Base-by-base conservation (phyloP, 176 grass and related monocot genomes). In the Oropetium thomaeum region DNA sequence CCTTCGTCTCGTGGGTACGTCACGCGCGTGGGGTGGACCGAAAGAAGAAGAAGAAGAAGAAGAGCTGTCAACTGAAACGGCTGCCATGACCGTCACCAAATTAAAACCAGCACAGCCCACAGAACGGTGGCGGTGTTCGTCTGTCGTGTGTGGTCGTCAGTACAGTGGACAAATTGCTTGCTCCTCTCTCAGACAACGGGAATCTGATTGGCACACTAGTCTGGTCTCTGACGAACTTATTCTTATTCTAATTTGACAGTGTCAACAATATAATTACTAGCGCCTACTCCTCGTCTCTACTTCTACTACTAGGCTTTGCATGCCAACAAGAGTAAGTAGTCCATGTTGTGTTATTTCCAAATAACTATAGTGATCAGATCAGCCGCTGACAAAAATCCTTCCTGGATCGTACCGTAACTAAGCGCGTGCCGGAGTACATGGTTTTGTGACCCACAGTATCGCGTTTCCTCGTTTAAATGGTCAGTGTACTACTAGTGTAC, bases 391-490 rank as follows among this genome's bases (percentile, higher is more conserved):
- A 74, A 23, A 12, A n/a, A n/a, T 27, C 44, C 4, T 6, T 54
- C n/a, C 2, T 54, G 20, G 51, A 54, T 25, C 53, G 23, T 55
- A 1, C 35, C 35, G 5, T 37, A 7, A 37, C 1, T 10, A 42
- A 55, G 12, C 52, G 26, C 22, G 0, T 4, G 52, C 2, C 13
- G 28, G 4, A 75, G 77, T 38, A 30, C 47, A 65, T 57, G 58
- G 65, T 87, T 87, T 87, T 66, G 38, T 57, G 30, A 22, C 38
- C 74, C 67, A 72, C 74, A 15, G 27, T 42, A 71, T 64, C 13
- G 7, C n/a, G n/a, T n/a, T 0, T 19, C 4, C 9, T 71, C 22
- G n/a, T 4, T 59, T 10, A 55, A 43, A 41, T 51, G 19, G 48
- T 2, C 7, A n/a, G n/a, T n/a, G n/a, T n/a, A n/a, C 7, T n/a